These are phyloP conservation scores for Suillus hirtellus DNA, from an alignment of 768 basidiomycete species.

Conservation along the genomic window DNA sequence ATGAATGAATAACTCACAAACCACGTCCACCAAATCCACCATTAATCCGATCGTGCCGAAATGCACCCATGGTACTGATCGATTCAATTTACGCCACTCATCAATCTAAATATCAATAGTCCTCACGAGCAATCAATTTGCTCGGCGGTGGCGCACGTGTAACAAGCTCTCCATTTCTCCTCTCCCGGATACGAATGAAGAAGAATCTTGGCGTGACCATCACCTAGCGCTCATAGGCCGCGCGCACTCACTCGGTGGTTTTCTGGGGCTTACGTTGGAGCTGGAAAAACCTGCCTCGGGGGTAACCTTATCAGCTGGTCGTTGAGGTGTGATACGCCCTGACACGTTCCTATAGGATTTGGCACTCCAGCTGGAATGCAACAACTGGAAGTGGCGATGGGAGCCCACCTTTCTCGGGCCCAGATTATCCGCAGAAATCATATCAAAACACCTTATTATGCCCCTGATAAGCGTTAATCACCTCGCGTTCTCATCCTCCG, in stretches of 20 bases:
- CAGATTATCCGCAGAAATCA: slow-evolving; percentile 64
- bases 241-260: slow-evolving; percentile 62
- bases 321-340: slow-evolving; percentile 14
- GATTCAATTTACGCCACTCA: slow-evolving; percentile 23
- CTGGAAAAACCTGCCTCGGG: slow-evolving; percentile 59
- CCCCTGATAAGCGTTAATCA: slow-evolving; percentile 74
- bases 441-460: slow-evolving; percentile 77
- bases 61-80: background rate
- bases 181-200: slow-evolving; percentile 39
- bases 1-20: slow-evolving; percentile 8
- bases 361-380: slow-evolving; percentile 59
- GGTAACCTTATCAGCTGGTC: slow-evolving; percentile 36
- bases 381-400: slow-evolving; percentile 77
- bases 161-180: slow-evolving; percentile 42
- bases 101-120: slow-evolving; percentile 36
- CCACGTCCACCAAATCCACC: background rate
- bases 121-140: slow-evolving; percentile 55
- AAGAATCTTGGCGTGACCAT: slow-evolving; percentile 62
- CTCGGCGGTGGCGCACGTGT: slow-evolving; percentile 68
- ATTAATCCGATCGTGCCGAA: background rate
- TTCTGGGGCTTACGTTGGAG: slow-evolving; percentile 59
- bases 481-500: slow-evolving; percentile 62
- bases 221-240: slow-evolving; percentile 55
- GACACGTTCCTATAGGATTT: slow-evolving; percentile 52
- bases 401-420: slow-evolving; percentile 67